Evolutionary conservation across 2,329 filamentous ascomycete species (phyloP).

Genomic region (Monilinia vaccinii-corymbosi): DNA sequence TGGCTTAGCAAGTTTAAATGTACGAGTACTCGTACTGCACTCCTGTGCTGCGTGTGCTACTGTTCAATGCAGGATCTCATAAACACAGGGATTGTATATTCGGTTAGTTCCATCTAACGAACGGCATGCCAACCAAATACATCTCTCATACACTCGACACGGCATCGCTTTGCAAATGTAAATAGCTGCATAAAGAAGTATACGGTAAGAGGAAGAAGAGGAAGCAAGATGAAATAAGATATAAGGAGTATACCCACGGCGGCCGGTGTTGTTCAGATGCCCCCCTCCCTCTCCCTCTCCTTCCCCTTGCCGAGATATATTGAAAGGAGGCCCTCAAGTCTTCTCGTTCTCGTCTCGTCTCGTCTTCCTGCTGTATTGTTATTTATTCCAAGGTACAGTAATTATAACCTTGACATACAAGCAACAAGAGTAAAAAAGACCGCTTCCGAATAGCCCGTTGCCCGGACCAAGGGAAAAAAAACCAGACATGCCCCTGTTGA

Average conservation of each 20-base stretch:
- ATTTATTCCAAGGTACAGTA: too few relatives aligned
- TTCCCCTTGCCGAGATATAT: too few relatives aligned
- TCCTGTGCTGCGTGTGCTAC: too few relatives aligned
- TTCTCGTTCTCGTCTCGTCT: not conserved
- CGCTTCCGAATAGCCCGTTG: constrained; percentile 4
- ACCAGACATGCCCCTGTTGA: constrained; percentile 10
- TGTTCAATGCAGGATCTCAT: constrained; percentile 4
- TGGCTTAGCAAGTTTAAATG: not conserved
- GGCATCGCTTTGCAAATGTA: too few relatives aligned
- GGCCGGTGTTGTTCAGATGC: not conserved
- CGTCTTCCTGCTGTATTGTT: too few relatives aligned
- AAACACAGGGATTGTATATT: not conserved
- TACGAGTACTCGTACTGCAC: not conserved
- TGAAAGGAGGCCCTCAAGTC: not conserved
- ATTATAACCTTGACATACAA: too few relatives aligned
- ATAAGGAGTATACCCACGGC: not conserved
- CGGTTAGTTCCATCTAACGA: too few relatives aligned
- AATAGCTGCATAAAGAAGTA: too few relatives aligned
- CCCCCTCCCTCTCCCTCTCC: too few relatives aligned
- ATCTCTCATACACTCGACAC: too few relatives aligned
- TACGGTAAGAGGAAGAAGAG: not conserved
- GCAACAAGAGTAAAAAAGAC: too few relatives aligned
- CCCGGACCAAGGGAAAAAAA: constrained; percentile 3
- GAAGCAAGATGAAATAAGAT: not conserved
- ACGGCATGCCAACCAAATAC: too few relatives aligned